A percentile compares a stretch with the other conserved stretches of the same genome.
phyloP scores from a whole-genome alignment of 208 protist species.

The Leishmania gerbilli region DNA sequence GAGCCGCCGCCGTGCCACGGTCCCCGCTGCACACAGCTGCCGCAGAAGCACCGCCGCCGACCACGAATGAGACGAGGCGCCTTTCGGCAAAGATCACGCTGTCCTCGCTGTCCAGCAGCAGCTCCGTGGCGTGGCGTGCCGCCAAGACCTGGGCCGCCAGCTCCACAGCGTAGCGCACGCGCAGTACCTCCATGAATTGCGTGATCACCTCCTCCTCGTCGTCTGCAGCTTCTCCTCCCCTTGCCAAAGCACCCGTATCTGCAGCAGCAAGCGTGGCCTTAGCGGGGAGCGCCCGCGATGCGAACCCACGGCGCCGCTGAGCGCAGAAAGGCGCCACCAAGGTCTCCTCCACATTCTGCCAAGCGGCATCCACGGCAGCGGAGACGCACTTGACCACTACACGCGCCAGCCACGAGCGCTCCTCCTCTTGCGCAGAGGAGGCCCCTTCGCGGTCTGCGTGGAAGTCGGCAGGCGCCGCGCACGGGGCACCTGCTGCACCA shows the following conservation, averaged over 20 bases:
- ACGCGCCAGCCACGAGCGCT: conserved; percentile 28
- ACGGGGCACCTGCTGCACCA: neutral
- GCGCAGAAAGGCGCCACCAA: conserved; percentile 19
- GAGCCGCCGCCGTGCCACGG: neutral
- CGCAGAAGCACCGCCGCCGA: neutral
- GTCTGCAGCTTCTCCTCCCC: conserved; percentile 13
- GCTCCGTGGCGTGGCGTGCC: conserved; percentile 39
- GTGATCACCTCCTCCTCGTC: conserved; percentile 38
- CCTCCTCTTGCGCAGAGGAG: conserved; percentile 10
- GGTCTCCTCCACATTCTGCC: conserved; percentile 24
- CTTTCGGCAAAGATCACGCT: conserved; percentile 45
- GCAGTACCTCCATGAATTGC: conserved; percentile 49
- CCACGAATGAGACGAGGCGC: conserved; percentile 10
- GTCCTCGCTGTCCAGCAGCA: conserved; percentile 58
- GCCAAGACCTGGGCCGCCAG: conserved; percentile 58
- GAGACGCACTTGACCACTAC: conserved; percentile 27
- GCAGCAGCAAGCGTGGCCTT: neutral
- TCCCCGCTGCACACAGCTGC: neutral
- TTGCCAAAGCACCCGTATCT: neutral
- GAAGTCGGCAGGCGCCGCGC: neutral
- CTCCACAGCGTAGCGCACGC: conserved; percentile 66
- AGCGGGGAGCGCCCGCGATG: neutral
- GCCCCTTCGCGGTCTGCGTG: neutral
- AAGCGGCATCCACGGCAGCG: conserved; percentile 37
- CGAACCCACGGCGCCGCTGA: neutral